Evolutionary conservation across 805 yeast genomes (phyloP).

Genomic region (Kurtzmaniella fragi): DNA sequence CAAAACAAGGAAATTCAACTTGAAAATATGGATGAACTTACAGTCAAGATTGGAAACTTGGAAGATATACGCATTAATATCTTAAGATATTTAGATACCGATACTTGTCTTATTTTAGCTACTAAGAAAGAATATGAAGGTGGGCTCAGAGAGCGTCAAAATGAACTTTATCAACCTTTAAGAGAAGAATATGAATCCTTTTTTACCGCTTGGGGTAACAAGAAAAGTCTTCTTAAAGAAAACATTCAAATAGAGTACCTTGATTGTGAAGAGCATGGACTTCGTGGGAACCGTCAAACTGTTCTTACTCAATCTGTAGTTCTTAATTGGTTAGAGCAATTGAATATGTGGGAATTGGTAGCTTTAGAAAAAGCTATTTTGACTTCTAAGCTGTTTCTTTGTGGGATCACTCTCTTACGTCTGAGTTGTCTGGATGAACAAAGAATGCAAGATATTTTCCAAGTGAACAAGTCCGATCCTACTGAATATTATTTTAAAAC

Average conservation of each 20-base stretch:
- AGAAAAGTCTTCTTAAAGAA: slow-evolving; percentile 16
- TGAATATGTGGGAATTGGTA: slow-evolving; percentile 74
- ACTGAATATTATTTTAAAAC: slow-evolving; percentile 35
- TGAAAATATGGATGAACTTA: slow-evolving; percentile 38
- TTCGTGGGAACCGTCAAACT: slow-evolving; percentile 75
- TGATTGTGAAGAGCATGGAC: slow-evolving; percentile 78
- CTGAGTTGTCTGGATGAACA: slow-evolving; percentile 27
- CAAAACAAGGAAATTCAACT: slow-evolving; percentile 24
- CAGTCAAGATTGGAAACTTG: slow-evolving; percentile 59
- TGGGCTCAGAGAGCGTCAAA: slow-evolving; percentile 70
- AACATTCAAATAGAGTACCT: slow-evolving; percentile 47
- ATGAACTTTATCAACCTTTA: slow-evolving; percentile 69
- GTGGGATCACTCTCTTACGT: slow-evolving; percentile 67
- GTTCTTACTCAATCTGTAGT: slow-evolving; percentile 58
- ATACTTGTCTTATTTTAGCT: slow-evolving; percentile 82
- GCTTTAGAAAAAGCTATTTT: slow-evolving; percentile 89
- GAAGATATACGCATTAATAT: slow-evolving; percentile 55
- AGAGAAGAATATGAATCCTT: slow-evolving; percentile 61
- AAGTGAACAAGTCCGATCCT: slow-evolving; percentile 26
- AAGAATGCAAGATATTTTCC: slow-evolving; percentile 20
- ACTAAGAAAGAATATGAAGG: slow-evolving; percentile 83
- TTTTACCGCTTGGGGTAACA: slow-evolving; percentile 39
- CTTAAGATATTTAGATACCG: slow-evolving; percentile 87
- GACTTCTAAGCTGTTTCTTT: slow-evolving; percentile 78
- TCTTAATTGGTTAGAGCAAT: slow-evolving; percentile 52